A percentile compares a stretch with the other conserved stretches of the same genome.
Evolutionary conservation across 129 eudicot genomes (phyloP).

Genomic region (Flaveria bidentis): DNA sequence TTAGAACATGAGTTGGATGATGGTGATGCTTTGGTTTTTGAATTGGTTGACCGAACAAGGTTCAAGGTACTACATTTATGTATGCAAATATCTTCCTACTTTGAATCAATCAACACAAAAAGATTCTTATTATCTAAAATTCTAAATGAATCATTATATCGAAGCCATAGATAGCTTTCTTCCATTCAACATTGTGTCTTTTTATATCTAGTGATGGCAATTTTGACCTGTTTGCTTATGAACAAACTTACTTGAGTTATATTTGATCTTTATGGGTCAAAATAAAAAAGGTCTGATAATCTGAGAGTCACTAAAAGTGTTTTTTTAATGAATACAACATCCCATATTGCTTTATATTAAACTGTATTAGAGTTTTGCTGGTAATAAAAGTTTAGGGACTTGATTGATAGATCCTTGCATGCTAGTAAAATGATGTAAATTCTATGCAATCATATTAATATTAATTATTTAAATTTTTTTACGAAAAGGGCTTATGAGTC

Average conservation of each 20-base stretch:
- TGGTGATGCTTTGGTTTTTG: constrained; percentile 87
- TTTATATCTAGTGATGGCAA: neutral
- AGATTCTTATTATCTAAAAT: neutral
- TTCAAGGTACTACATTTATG: constrained; percentile 50
- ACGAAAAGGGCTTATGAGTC: neutral
- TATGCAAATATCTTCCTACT: neutral
- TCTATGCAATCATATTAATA: neutral
- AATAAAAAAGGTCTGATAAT: neutral
- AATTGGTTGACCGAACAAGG: constrained; percentile 57
- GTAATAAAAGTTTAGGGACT: no score
- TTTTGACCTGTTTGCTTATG: neutral
- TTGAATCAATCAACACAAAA: constrained; percentile 7
- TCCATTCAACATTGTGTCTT: neutral
- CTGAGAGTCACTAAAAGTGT: neutral
- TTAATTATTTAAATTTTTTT: no score
- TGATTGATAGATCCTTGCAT: no score
- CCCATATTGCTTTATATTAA: neutral
- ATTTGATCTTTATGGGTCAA: neutral
- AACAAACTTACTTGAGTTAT: neutral
- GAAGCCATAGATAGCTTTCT: neutral
- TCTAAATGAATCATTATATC: neutral
- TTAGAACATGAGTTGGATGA: constrained; percentile 79
- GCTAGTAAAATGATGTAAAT: neutral
- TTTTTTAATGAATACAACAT: neutral
- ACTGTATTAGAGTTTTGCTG: no score